Evolutionary conservation across 106 monocot genomes (phyloP).

Genomic region (Dactylorhiza incarnata): DNA sequence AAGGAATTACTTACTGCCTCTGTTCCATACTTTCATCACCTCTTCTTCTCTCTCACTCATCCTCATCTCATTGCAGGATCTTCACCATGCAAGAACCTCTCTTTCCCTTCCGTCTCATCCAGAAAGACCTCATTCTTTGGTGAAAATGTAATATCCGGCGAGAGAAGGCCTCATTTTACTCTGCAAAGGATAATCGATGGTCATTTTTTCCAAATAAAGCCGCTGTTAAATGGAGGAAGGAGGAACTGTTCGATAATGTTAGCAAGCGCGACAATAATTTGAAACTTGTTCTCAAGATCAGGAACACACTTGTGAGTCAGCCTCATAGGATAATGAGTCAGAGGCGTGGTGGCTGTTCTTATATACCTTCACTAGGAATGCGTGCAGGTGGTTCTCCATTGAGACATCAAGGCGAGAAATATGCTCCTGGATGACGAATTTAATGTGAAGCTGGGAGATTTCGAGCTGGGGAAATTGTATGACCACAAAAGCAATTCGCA

Average conservation of each 20-base stretch:
- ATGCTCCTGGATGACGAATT: too few relatives aligned
- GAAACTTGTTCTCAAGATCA: constrained; percentile 85
- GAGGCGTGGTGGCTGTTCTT: too few relatives aligned
- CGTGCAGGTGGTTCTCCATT: too few relatives aligned
- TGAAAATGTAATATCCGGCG: constrained; percentile 14
- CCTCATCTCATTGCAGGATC: background rate
- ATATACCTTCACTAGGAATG: too few relatives aligned
- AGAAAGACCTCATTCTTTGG: constrained; percentile 36
- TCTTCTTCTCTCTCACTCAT: constrained; percentile 13
- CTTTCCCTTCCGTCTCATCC: constrained; percentile 4
- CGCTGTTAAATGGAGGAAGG: constrained; percentile 77
- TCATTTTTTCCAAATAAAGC: constrained; percentile 16
- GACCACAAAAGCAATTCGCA: too few relatives aligned
- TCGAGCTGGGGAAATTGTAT: too few relatives aligned
- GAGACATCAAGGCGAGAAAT: too few relatives aligned
- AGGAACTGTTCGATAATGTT: constrained; percentile 78
- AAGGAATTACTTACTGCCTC: constrained; percentile 12
- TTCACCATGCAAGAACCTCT: constrained; percentile 10
- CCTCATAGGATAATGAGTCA: constrained; percentile 81
- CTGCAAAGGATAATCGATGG: constrained; percentile 7
- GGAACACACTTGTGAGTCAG: constrained; percentile 80
- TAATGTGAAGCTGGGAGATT: too few relatives aligned
- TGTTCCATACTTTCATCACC: constrained; percentile 17
- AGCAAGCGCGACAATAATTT: constrained; percentile 96
- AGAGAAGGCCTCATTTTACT: background rate